Evolutionary conservation across 768 basidiomycete genomes (phyloP), one percentile per base, ranked within the genome.

Genomic region (Gymnopilus dilepis): DNA sequence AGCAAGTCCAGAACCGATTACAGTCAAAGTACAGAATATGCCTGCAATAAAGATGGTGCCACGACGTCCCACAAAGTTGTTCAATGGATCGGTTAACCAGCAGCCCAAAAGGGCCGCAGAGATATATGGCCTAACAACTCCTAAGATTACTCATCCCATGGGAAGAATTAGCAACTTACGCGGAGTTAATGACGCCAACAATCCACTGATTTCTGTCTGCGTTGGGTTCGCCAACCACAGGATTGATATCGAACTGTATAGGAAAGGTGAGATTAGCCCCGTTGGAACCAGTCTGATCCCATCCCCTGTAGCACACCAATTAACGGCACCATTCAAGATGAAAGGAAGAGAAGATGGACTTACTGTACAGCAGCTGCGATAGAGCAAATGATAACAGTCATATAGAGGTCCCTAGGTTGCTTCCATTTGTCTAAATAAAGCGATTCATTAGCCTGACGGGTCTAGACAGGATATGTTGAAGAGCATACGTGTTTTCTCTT

Each of bases 301-400:
- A 72, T 56, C 70, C 70, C 63, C 68, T 71, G 59, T 50, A 11
- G 31, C 9, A 48, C 21, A 26, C 17, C 41, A 52, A 40, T n/a
- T 2, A 17, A 15, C 6, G 22, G 22, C 37, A 30, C 9, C 38
- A 24, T 8, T 30, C 12, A 2, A 31, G 47, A 28, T 21, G 8
- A 5, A 19, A 34, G 7, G 58, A 24, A 24, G 4, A 21, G 42
- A 11, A 22, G 19, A 19, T n/a, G n/a, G n/a, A 69, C 75, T 63
- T 80, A 88, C 78, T 92, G 90, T 8, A 90, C 88, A 40, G 87
- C 88, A 6, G 90, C 91, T 0, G 86, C 88, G 41, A 92, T 48
- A 3, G 88, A 89, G 61, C 88, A 85, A n/a, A 81, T 60, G 51
- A 79, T 61, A 21, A 81, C 73, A 2, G 78, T 78, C 62, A 75